phyloP scores from a whole-genome alignment of 2,329 filamentous ascomycete genomes.

The Epichloe festucae region DNA sequence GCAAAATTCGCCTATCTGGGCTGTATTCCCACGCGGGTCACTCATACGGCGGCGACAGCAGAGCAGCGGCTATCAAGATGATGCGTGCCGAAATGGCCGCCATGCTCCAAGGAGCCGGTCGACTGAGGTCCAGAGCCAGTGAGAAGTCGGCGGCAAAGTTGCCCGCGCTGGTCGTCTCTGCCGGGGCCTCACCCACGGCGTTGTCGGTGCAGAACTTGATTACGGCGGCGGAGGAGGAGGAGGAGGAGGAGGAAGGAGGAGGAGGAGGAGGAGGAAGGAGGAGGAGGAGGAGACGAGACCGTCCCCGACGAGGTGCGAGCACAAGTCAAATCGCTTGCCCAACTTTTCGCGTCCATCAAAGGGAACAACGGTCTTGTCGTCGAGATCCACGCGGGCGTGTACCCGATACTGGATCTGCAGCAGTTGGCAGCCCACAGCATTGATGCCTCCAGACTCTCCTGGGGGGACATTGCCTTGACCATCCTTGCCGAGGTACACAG shows the following conservation, averaged over 20 bases:
- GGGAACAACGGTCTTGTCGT: conserved; percentile 30
- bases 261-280: too few species aligned
- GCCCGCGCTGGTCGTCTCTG: conserved; percentile 36
- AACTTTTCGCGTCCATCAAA: conserved; percentile 16
- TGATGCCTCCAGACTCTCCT: conserved; percentile 27
- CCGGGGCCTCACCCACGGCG: conserved; percentile 66
- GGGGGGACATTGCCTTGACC: conserved; percentile 48
- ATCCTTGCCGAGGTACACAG: conserved; percentile 61
- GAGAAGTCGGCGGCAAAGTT: conserved; percentile 8
- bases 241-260: neutral
- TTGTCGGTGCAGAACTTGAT: conserved; percentile 16
- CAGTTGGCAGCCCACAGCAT: conserved; percentile 60
- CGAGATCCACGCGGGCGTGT: conserved; percentile 66
- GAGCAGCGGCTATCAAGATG: conserved; percentile 18
- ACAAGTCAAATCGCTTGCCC: conserved; percentile 10
- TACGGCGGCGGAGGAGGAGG: neutral
- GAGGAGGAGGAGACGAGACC: conserved; percentile 1
- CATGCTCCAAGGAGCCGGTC: conserved; percentile 14
- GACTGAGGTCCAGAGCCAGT: conserved; percentile 8
- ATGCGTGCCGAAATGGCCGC: conserved; percentile 19
- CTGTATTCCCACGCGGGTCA: conserved; percentile 64
- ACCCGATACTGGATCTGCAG: conserved; percentile 64
- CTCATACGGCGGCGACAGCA: conserved; percentile 42
- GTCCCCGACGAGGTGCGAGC: conserved; percentile 8
- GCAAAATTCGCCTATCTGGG: conserved; percentile 37